Evolutionary conservation across 2,329 filamentous ascomycete species (phyloP).

Genomic region (Phaeoacremonium minimum): DNA sequence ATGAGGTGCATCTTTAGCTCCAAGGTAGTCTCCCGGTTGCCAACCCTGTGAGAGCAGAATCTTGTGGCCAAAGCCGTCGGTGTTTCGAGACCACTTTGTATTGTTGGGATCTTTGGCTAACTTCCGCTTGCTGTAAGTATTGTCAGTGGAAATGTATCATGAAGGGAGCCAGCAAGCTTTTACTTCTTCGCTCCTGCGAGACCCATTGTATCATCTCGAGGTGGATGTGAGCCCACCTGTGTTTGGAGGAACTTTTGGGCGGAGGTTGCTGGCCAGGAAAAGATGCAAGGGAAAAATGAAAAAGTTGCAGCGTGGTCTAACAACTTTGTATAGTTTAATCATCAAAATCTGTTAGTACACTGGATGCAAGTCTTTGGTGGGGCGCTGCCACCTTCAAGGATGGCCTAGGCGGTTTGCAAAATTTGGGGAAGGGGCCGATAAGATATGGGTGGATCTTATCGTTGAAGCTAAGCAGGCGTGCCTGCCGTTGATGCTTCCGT

Average conservation of each 20-base stretch:
- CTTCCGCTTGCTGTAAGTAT: conserved; percentile 46
- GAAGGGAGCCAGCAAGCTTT: conserved; percentile 10
- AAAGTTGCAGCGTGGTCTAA: too few species aligned
- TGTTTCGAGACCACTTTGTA: conserved; percentile 83
- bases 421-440: too few species aligned
- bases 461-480: too few species aligned
- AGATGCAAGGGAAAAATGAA: too few species aligned
- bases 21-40: conserved; percentile 79
- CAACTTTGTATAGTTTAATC: too few species aligned
- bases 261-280: conserved; percentile 4
- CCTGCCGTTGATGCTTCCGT: too few species aligned
- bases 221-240: background rate
- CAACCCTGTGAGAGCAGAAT: conserved; percentile 88
- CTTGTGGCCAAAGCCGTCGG: conserved; percentile 79
- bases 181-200: conserved; percentile 66
- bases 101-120: conserved; percentile 93
- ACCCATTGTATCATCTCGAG: conserved; percentile 47
- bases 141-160: background rate
- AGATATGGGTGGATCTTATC: too few species aligned
- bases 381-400: too few species aligned
- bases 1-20: conserved; percentile 71
- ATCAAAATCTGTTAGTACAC: too few species aligned
- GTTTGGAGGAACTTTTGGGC: too few species aligned
- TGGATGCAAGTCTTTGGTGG: too few species aligned
- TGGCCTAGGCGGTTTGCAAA: too few species aligned